These are phyloP conservation scores for Sporisorium iseilematis-ciliati DNA, from an alignment of 1,284 basidiomycete species.

Conservation along the genomic window DNA sequence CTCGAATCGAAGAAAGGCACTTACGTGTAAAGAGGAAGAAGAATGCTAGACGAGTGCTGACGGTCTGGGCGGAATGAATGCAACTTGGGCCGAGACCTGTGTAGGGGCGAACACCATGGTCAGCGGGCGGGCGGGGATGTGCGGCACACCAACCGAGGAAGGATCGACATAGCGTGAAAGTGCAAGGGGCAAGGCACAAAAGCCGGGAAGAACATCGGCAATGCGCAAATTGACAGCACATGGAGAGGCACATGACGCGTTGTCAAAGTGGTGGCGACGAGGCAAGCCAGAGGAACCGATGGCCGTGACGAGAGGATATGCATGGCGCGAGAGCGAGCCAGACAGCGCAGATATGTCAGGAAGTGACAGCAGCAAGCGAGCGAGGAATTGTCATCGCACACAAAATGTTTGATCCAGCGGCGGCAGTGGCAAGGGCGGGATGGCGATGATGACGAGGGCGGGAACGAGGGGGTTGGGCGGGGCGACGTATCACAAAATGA, in stretches of 20 bases:
- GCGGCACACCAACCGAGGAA: background rate
- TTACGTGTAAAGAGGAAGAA: conserved; percentile 13
- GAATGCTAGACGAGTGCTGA: conserved; percentile 10
- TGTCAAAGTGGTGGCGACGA: background rate
- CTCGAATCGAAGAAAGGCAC: conserved; percentile 1
- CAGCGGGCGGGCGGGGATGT: background rate
- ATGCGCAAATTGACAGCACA: conserved; percentile 31
- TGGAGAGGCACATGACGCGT: conserved; percentile 7
- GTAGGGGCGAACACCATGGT: background rate
- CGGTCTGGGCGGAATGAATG: conserved; percentile 14
- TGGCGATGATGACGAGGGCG: background rate
- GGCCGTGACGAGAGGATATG: conserved; percentile 10
- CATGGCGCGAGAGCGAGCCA: conserved; percentile 28
- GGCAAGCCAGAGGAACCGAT: background rate
- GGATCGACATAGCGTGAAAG: conserved; percentile 17
- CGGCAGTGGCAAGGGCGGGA: background rate
- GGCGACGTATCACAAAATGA: conserved; percentile 3
- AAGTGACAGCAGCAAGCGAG: conserved; percentile 10
- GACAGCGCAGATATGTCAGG: conserved; percentile 9
- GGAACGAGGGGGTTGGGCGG: background rate
- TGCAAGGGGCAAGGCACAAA: conserved; percentile 28
- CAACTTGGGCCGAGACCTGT: conserved; percentile 20
- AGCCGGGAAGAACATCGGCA: conserved; percentile 4
- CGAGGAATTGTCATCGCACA: background rate
- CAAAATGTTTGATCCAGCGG: no score